Evolutionary conservation across 2,329 filamentous ascomycete genomes (phyloP).

Genomic region (Aspergillus intermedius): DNA sequence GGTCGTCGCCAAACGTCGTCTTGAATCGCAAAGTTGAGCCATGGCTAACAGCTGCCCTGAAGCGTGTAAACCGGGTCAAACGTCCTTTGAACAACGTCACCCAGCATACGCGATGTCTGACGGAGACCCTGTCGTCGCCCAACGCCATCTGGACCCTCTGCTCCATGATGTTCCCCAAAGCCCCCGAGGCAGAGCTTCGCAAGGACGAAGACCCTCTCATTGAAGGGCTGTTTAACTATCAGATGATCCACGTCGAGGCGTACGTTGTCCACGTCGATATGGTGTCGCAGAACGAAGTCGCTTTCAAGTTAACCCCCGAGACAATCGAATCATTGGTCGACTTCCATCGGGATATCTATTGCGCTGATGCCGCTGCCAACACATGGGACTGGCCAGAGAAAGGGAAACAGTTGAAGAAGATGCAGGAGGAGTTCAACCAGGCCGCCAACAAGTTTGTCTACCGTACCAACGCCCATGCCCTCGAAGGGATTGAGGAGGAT

Average conservation of each 20-base stretch:
- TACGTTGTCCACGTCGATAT: slow-evolving; percentile 99
- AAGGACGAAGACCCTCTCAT: slow-evolving; percentile 75
- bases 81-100: slow-evolving; percentile 93
- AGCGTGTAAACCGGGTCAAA: slow-evolving; percentile 95
- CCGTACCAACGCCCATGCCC: slow-evolving; percentile 75
- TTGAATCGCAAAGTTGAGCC: slow-evolving; percentile 86
- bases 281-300: slow-evolving; percentile 94
- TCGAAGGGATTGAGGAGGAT: slow-evolving; percentile 95
- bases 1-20: slow-evolving; percentile 90
- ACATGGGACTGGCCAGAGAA: slow-evolving; percentile 97
- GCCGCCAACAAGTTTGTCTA: slow-evolving; percentile 97
- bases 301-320: slow-evolving; percentile 92
- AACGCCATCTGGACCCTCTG: slow-evolving; percentile 93
- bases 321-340: slow-evolving; percentile 90
- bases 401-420: slow-evolving; percentile 90
- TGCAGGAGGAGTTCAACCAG: slow-evolving; percentile 94
- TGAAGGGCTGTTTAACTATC: slow-evolving; percentile 86
- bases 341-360: slow-evolving; percentile 94
- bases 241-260: slow-evolving; percentile 87
- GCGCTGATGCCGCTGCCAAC: slow-evolving; percentile 77
- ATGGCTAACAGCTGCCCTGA: slow-evolving; percentile 93
- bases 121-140: slow-evolving; percentile 81
- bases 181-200: slow-evolving; percentile 74
- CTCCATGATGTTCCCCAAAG: slow-evolving; percentile 87
- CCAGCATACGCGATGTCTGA: slow-evolving; percentile 91